Base-by-base conservation (phyloP, 176 grass and related monocot genomes). In the Calamus simplicifolius region DNA sequence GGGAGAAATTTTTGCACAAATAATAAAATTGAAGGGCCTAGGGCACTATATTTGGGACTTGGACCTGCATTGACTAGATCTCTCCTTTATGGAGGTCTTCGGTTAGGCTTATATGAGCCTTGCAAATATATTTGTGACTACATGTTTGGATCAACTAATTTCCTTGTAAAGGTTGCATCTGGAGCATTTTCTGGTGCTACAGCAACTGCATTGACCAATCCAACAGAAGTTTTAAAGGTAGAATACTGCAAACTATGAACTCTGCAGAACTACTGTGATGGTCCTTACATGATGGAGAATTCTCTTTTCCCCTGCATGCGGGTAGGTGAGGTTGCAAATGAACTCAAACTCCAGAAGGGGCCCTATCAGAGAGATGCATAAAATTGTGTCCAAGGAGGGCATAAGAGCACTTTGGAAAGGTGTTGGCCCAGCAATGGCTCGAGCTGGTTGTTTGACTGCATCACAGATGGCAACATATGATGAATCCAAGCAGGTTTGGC, bases 401-500 rank as follows among this genome's bases (percentile, higher is more conserved):
- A 17, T 87, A 19, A 73, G 65, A 70, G 92, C 78, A 54, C 83
- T 96, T 75, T 96, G 92, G 92, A 96, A 88, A 90, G 92, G 92
- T 69, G 92, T 97, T 75, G 83, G 87, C 16, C 92, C 92, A 71
- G 92, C 92, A 75, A 97, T 97, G 87, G 63, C 70, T 77, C 77
- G 92, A 85, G 87, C 92, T 17, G 81, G 84, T 27, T 91, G 84
- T 65, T 81, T 97, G 14, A 97, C 87, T 14, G 92, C 92, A 67
- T 97, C 92, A 74, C 92, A 97, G 72, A 66, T 91, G 81, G 92
- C 84, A 74, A 97, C 92, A 71, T 97, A 91, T 28, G 92, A 91
- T 3, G 92, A 97, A 80, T 70, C 87, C 25, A 97, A 97, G 51
- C 81, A 97, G 92, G 79, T 82, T 58, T 38, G 15, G 31, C 43